A percentile compares a stretch with the other conserved stretches of the same genome.
phyloP scores from a whole-genome alignment of 257 asterid genomes.

The Linderniella brevidens region DNA sequence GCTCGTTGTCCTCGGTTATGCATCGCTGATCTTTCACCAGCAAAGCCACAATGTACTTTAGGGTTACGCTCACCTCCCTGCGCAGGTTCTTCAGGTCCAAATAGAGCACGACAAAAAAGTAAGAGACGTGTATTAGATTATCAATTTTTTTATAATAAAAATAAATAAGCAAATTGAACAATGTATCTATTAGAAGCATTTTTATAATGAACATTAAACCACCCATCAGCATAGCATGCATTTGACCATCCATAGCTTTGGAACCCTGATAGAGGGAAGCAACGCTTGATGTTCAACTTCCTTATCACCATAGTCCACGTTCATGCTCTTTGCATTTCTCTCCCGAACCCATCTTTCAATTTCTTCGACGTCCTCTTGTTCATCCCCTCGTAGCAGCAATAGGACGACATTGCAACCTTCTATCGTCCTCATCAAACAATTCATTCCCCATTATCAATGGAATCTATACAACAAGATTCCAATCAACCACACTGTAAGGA shows the following conservation, averaged over 20 bases:
- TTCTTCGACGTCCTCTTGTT: slow-evolving; percentile 72
- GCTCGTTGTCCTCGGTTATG: no score
- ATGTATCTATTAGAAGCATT: no score
- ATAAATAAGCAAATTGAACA: no score
- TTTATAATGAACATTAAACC: no score
- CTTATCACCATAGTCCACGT: slow-evolving; percentile 74
- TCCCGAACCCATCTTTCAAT: slow-evolving; percentile 57
- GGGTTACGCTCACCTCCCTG: no score
- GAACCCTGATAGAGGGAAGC: slow-evolving; percentile 91
- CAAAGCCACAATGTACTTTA: no score
- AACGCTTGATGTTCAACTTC: slow-evolving; percentile 95
- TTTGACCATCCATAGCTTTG: slow-evolving; percentile 96
- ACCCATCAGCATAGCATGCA: slow-evolving; percentile 58
- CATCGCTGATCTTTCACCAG: no score
- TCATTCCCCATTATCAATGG: slow-evolving; percentile 57
- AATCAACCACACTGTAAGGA: neutral
- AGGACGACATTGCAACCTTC: slow-evolving; percentile 61
- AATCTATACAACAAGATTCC: slow-evolving; percentile 30
- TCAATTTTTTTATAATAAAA: no score
- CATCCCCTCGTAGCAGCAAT: slow-evolving; percentile 75
- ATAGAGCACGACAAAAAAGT: no score
- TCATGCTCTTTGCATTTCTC: slow-evolving; percentile 47
- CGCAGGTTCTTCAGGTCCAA: no score
- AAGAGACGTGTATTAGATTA: no score
- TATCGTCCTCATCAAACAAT: slow-evolving; percentile 60